Conservation (phyloP, 345 rosid species). For the Pugionium cornutum region DNA sequence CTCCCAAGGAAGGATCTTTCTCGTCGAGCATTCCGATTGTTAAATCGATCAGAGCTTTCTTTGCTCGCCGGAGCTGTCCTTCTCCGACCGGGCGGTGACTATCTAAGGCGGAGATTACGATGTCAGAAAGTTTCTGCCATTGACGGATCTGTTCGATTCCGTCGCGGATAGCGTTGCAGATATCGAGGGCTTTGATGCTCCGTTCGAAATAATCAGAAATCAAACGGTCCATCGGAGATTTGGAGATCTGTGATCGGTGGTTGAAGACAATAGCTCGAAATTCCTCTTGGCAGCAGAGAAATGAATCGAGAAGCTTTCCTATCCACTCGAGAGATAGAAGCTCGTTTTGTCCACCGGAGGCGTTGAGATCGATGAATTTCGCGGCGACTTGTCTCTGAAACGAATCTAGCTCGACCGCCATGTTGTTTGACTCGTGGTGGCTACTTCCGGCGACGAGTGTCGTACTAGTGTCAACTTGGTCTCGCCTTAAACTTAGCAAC, state of each 20-base stretch:
- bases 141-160: slow-evolving; percentile 53
- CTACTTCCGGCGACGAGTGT: slow-evolving; percentile 8
- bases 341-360: slow-evolving; percentile 1
- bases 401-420: slow-evolving; percentile 54
- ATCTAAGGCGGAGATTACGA: slow-evolving; percentile 64
- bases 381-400: slow-evolving; percentile 64
- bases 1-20: slow-evolving; percentile 55
- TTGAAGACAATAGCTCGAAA: slow-evolving; percentile 54
- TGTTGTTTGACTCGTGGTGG: slow-evolving; percentile 32
- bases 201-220: slow-evolving; percentile 61
- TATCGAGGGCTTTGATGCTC: slow-evolving; percentile 77
- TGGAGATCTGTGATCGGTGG: slow-evolving; percentile 38
- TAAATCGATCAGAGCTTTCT: slow-evolving; percentile 77
- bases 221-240: slow-evolving; percentile 55
- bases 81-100: slow-evolving; percentile 53
- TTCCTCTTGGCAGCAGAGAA: slow-evolving; percentile 62
- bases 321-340: neutral
- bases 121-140: slow-evolving; percentile 72
- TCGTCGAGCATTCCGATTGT: slow-evolving; percentile 87
- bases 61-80: slow-evolving; percentile 87
- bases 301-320: neutral
- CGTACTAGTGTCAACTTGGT: slow-evolving; percentile 39
- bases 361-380: slow-evolving; percentile 52
- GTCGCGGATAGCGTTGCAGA: slow-evolving; percentile 60
- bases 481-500: slow-evolving; percentile 51